Evolutionary conservation across 2,329 filamentous ascomycete species (phyloP), one percentile per base, ranked within the genome.

Genomic region (Furcasterigmium furcatum): DNA sequence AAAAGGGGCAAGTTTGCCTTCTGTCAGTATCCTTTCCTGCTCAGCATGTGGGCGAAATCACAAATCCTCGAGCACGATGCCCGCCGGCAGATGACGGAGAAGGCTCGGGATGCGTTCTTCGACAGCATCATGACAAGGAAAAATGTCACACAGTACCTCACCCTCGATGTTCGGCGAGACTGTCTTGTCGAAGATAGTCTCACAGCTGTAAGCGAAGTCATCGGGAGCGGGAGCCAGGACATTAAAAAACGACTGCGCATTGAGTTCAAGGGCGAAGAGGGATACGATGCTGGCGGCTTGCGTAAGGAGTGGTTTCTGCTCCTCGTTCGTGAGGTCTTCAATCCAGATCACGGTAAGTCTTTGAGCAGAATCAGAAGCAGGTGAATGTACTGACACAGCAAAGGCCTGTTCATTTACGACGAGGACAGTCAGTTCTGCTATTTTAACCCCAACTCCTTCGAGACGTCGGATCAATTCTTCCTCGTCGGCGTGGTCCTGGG

Each of bases 271-370:
- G 91, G 89, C 25, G 91, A 96, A 66, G 91, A 96, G 65, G 91
- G 91, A 5, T 84, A 96, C 42, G 91, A 96, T 68, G 90, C 87
- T 5, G 91, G 91, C 30, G 91, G 91, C 1, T 73, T 95, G 45
- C 82, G 90, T 46, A 96, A 96, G 64, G 91, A 96, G 67, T 96
- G 91, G 91, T 96, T 96, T 60, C 69, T 96, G 42, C 77, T 96
- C 47, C 77, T 96, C 19, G 84, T 94, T 41, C 78, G 91, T 54
- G 91, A 96, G 60, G 85, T 96, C 25, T 96, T 96, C 66, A 91
- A 95, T 57, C 90, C 90, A 4, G 83, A 91, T 54, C 87, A 95
- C 70, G 89, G 88, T 91, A 75, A 57, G 82, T 68, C 30, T 44
- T 27, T 24, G 19, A 8, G 24, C n/a, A 14, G 10, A 5, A 10